Conservation (phyloP, 345 rosid species). For the Arabis hirsuta region DNA sequence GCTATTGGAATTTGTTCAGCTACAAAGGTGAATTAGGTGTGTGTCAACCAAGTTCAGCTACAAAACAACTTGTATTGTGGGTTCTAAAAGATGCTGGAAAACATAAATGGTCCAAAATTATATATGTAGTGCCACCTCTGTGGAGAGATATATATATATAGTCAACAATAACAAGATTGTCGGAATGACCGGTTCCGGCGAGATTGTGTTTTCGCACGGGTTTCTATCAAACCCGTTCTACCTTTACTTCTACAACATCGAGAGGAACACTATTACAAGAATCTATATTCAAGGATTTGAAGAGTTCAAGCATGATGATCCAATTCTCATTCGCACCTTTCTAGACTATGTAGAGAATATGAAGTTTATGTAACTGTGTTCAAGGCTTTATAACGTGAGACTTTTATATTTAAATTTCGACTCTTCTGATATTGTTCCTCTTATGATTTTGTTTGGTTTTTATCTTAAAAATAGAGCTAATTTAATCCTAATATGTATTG, state of each 20-base stretch:
- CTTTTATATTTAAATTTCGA: neutral
- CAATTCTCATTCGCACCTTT: neutral
- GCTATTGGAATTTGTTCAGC: neutral
- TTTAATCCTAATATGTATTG: no score
- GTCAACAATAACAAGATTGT: no score
- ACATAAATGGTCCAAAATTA: conserved; percentile 13
- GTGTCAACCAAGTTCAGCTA: neutral
- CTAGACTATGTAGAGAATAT: conserved; percentile 3
- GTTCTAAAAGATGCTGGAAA: conserved; percentile 8
- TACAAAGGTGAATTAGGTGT: conserved; percentile 1
- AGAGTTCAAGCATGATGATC: neutral
- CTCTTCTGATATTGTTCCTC: no score
- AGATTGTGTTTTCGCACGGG: neutral
- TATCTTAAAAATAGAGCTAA: neutral
- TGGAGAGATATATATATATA: no score
- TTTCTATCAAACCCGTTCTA: neutral
- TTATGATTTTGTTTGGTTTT: neutral
- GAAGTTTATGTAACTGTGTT: neutral
- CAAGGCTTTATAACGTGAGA: neutral
- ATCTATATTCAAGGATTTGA: neutral
- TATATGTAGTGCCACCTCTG: neutral
- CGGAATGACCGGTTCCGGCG: neutral
- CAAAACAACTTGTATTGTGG: neutral
- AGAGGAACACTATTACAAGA: neutral
- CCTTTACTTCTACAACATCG: conserved; percentile 10